Evolutionary conservation across 768 basidiomycete species (phyloP), one percentile per base, ranked within the genome.

Genomic region (Tulasnella sp.): DNA sequence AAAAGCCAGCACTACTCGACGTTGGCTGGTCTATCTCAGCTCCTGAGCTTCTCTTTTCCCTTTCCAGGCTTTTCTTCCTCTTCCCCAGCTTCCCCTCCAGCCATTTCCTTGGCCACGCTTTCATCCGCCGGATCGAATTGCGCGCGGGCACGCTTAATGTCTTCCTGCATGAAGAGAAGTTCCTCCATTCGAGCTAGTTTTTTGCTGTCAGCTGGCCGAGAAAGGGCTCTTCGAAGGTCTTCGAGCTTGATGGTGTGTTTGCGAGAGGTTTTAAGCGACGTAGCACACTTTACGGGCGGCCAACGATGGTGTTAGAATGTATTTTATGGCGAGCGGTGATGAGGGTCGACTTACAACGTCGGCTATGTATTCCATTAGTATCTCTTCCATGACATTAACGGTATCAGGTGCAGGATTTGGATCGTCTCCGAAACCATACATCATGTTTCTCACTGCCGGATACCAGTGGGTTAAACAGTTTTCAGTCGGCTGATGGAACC

Each of bases 361-460:
- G 42, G 91, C 90, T 81, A 98, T 93, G 80, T 93, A 96, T 83
- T 96, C 94, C 61, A 95, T 89, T 73, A 97, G 85, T 75, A 97
- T 95, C 82, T 97, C 95, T 83, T 97, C 95, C 93, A 97, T 93
- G 51, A 96, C 92, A 80, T 90, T 91, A 37, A 96, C 93, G 0
- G 93, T 93, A 81, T 98, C 95, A 51, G 89, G 92, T 3, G 94
- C 91, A 0, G 95, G 93, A 81, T 94, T 93, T 20, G 92, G 88
- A 82, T 95, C 94, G 83, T 98, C 95, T 15, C 95, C 95, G 84
- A 97, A 98, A 39, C 93, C 95, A 82, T 95, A 96, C 94, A 95
- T 95, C 73, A 96, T 85, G 79, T 88, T 93, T 81, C 91, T 90
- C 78, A 96, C 94, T 94, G 23, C 81, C 16, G 74, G 77, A n/a